These are phyloP conservation scores for Rhodosporidiobolus sp. DNA, from an alignment of 768 basidiomycete genomes.

Conservation along the genomic window DNA sequence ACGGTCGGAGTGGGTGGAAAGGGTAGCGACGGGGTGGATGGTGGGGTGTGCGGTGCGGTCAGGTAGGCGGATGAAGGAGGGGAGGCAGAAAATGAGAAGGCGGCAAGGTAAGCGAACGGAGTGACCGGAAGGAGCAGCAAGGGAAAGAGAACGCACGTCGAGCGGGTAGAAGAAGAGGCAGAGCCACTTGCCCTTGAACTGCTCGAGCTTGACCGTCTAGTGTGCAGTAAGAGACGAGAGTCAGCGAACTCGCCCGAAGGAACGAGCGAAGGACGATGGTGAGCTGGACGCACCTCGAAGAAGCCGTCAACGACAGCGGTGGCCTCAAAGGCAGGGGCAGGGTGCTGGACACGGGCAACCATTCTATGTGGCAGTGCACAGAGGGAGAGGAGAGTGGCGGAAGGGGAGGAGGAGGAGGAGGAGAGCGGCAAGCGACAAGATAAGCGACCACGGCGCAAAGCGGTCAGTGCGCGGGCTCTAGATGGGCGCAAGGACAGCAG, in stretches of 20 bases:
- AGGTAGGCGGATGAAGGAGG: slow-evolving; percentile 50
- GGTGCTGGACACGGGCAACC: slow-evolving; percentile 67
- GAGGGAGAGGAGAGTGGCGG: not conserved
- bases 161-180: slow-evolving; percentile 91
- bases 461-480: not conserved
- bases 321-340: slow-evolving; percentile 72
- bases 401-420: not conserved
- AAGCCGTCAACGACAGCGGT: slow-evolving; percentile 70
- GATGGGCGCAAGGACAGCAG: not conserved
- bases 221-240: slow-evolving; percentile 40
- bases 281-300: slow-evolving; percentile 55
- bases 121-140: no score
- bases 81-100: slow-evolving; percentile 5
- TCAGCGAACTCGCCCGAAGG: slow-evolving; percentile 33
- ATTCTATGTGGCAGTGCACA: not conserved
- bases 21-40: no score
- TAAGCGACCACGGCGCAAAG: not conserved
- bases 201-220: slow-evolving; percentile 21
- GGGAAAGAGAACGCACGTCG: slow-evolving; percentile 54
- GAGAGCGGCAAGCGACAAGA: not conserved
- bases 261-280: not conserved
- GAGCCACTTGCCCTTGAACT: slow-evolving; percentile 57
- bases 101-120: not conserved
- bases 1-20: not conserved
- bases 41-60: slow-evolving; percentile 58